Base-by-base conservation (phyloP, 441 rosid genomes). In the Bruguiera hainesii region DNA sequence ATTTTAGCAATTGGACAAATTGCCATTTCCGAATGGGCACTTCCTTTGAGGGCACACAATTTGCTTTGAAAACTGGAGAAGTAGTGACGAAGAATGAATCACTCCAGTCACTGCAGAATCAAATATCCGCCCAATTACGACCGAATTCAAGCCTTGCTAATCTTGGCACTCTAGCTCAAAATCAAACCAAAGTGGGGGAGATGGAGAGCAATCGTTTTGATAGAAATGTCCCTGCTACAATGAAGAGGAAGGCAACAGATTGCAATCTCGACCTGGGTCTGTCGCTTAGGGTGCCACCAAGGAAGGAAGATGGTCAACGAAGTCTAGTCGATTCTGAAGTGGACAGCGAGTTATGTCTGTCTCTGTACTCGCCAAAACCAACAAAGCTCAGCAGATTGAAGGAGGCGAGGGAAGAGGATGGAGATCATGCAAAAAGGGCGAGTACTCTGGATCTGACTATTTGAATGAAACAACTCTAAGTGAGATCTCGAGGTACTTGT, bases 391-490 rank as follows among this genome's bases (percentile, higher is more conserved):
- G 76, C 56, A 84, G 80, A 74, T 73, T 77, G 63, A 81, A 81
- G 68, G 78, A 73, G 75, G 71, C 70, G 21, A 77, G 67, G 61
- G 74, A 71, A 63, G 71, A 73, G 65, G 63, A 49, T 51, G 75
- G 77, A 51, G 61, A 71, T 56, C 29, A 53, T 61, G 77, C 55
- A 53, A 78, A 74, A 76, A 71, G 88, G 85, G 80, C 87, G 72
- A 92, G 95, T 86, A 89, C 96, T 83, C 93, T 88, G 70, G 93
- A 86, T 92, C 98, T 89, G 88, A 92, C 98, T 86, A 80, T 92
- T 82, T 89, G 98, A 89, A 89, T 84, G 53, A 72, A 65, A 72
- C 62, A 79, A 81, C 89, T 89, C 95, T 76, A 83, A 92, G 98
- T 92, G 93, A 92, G 98, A 92, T 89, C 84, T 80, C 84, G 95